A percentile compares a stretch with the other conserved stretches of the same genome.
Conservation (phyloP, 805 yeast species). For the Metschnikowia shivogae region DNA sequence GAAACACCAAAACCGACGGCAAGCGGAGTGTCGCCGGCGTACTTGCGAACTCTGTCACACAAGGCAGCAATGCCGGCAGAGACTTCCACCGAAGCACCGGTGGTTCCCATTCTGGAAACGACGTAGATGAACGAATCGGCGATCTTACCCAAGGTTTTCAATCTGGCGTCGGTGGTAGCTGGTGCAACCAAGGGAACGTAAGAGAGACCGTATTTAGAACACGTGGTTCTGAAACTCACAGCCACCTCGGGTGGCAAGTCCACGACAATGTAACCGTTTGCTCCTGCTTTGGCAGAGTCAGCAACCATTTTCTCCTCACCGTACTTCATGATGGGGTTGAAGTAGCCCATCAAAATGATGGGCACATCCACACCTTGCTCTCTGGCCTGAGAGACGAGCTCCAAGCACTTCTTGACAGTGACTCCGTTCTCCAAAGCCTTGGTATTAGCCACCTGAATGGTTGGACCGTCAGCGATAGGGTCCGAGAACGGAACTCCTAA, state of each 20-base stretch:
- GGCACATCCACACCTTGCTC: conserved; percentile 82
- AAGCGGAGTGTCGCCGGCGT: conserved; percentile 60
- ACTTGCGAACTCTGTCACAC: conserved; percentile 69
- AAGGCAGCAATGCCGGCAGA: conserved; percentile 60
- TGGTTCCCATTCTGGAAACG: conserved; percentile 96
- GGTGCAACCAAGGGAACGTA: conserved; percentile 96
- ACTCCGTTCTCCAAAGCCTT: conserved; percentile 82
- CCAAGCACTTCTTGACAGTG: conserved; percentile 64
- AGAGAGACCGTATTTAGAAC: conserved; percentile 65
- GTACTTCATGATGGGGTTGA: conserved; percentile 84
- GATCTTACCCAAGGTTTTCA: conserved; percentile 69
- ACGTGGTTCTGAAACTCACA: conserved; percentile 69
- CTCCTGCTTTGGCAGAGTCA: conserved; percentile 85
- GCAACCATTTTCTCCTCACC: conserved; percentile 82
- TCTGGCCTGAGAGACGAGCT: conserved; percentile 73
- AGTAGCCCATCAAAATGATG: conserved; percentile 93
- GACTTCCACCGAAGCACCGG: conserved; percentile 78
- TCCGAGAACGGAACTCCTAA: conserved; percentile 95
- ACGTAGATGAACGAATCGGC: conserved; percentile 97
- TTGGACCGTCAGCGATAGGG: conserved; percentile 98
- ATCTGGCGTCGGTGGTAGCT: conserved; percentile 87
- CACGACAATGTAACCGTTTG: conserved; percentile 89
- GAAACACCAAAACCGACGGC: conserved; percentile 98
- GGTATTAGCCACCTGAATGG: conserved; percentile 85
- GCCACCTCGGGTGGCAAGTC: conserved; percentile 99